These are phyloP conservation scores for Fusarium metavorans DNA, from an alignment of 2,329 filamentous ascomycete species.

Conservation along the genomic window DNA sequence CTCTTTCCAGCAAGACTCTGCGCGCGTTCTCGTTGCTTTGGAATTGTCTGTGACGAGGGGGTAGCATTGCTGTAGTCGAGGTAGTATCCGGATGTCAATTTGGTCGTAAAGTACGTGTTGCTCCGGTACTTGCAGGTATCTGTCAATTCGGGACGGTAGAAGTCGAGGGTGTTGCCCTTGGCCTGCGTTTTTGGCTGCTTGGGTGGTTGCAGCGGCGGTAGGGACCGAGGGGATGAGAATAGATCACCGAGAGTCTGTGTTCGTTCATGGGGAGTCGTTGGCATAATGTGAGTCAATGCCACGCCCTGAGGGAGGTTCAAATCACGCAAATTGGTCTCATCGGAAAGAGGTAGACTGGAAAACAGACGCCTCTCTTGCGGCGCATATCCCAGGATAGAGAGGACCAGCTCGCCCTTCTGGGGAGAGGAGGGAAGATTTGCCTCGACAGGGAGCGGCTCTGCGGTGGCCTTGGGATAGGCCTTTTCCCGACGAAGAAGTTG, in stretches of 20 bases:
- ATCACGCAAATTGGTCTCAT: slow-evolving; percentile 48
- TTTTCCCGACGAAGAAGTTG: slow-evolving; percentile 73
- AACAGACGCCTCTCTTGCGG: slow-evolving; percentile 83
- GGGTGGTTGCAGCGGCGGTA: slow-evolving; percentile 76
- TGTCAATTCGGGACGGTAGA: slow-evolving; percentile 65
- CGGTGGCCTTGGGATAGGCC: slow-evolving; percentile 58
- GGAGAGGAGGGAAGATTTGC: slow-evolving; percentile 54
- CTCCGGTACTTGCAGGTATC: slow-evolving; percentile 66
- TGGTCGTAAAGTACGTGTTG: slow-evolving; percentile 75
- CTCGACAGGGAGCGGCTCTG: slow-evolving; percentile 55
- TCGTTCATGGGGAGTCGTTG: slow-evolving; percentile 57
- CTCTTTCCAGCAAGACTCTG: slow-evolving; percentile 74
- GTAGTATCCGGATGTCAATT: slow-evolving; percentile 75
- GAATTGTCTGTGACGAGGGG: slow-evolving; percentile 65
- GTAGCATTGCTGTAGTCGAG: slow-evolving; percentile 76
- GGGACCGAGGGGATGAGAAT: slow-evolving; percentile 75
- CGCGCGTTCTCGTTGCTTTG: slow-evolving; percentile 78
- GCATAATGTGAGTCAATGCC: slow-evolving; percentile 56
- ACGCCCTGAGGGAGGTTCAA: slow-evolving; percentile 80
- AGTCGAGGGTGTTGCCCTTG: slow-evolving; percentile 69
- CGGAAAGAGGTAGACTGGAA: slow-evolving; percentile 75
- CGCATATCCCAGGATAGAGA: slow-evolving; percentile 83
- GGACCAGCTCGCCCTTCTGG: slow-evolving; percentile 65
- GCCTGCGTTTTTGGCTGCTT: slow-evolving; percentile 77
- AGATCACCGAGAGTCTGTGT: slow-evolving; percentile 77